phyloP scores from a whole-genome alignment of 768 basidiomycete species.

The Collybiopsis confluens region DNA sequence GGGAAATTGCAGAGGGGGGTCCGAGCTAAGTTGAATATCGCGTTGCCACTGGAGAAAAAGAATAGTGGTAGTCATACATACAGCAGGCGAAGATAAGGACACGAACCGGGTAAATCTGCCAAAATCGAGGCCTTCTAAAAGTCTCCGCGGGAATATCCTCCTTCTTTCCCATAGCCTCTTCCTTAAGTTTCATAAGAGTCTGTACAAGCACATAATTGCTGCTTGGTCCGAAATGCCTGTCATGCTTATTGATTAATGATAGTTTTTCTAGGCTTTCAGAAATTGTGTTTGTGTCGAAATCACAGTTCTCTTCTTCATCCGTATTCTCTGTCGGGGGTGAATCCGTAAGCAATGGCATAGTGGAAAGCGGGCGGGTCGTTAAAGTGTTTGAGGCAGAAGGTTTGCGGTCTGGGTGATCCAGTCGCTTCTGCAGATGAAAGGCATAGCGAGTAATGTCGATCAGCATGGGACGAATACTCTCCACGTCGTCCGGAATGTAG shows the following conservation, averaged over 20 bases:
- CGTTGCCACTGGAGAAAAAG: not conserved
- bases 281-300: not conserved
- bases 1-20: slow-evolving; percentile 33
- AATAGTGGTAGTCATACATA: too few relatives aligned
- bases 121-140: not conserved
- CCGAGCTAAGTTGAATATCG: not conserved
- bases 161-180: not conserved
- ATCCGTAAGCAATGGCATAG: not conserved
- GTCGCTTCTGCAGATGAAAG: not conserved
- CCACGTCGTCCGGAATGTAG: not conserved
- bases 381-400: not conserved
- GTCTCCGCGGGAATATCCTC: not conserved
- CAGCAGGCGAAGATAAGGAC: not conserved
- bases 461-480: not conserved
- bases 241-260: not conserved
- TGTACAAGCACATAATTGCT: not conserved
- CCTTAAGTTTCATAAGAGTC: not conserved
- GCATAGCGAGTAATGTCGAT: not conserved
- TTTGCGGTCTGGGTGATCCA: not conserved
- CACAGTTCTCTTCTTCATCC: not conserved
- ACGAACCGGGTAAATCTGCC: not conserved
- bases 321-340: not conserved
- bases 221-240: not conserved
- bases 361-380: not conserved
- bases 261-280: not conserved